Base-by-base conservation (phyloP, 2,329 filamentous ascomycete species). In the Ustulina deusta region DNA sequence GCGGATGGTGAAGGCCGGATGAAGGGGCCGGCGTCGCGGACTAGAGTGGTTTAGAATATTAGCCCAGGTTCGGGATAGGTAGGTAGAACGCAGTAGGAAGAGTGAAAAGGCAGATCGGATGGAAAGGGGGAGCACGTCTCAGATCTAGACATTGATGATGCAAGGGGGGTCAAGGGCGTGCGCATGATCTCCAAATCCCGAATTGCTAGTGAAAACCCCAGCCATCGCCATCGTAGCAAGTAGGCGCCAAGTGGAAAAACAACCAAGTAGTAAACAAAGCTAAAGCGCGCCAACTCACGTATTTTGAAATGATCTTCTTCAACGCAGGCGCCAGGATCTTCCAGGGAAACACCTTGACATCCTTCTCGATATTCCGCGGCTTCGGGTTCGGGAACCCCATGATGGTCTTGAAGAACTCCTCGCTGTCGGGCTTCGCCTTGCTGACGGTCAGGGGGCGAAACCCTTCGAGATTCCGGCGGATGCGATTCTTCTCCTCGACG, bases 301-400 rank as follows among this genome's bases (percentile, higher is more conserved):
- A 99, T 91, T 99, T 99, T 76, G 93, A 91, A 78, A 99, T 97
- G 76, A 99, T 98, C 85, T 99, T 99, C 86, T 97, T 97, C 72
- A 99, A 86, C 0, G 96, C 95, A 68, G 90, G 87, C 56, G 89
- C 88, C 51, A 99, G 85, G 68, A 96, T 93, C 80, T 94, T 96
- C 96, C 96, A 99, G 4, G 94, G 91, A 77, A 98, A 99, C 13
- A 98, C 96, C 82, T 99, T 99, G 78, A 99, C 94, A 76, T 98
- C 95, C 83, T 99, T 99, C 83, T 98, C 96, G 72, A 99, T 99
- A 77, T 98, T 97, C 70, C 96, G 88, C 20, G 96, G 96, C 81
- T 98, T 98, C 1, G 96, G 96, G 68, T 91, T 93, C 13, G 94
- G 93, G 77, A 98, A 98, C 1, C 90, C 93, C 96, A 99, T 99